Conservation (phyloP, 2,329 filamentous ascomycete species). For the Fusarium pseudoanthophilum region DNA sequence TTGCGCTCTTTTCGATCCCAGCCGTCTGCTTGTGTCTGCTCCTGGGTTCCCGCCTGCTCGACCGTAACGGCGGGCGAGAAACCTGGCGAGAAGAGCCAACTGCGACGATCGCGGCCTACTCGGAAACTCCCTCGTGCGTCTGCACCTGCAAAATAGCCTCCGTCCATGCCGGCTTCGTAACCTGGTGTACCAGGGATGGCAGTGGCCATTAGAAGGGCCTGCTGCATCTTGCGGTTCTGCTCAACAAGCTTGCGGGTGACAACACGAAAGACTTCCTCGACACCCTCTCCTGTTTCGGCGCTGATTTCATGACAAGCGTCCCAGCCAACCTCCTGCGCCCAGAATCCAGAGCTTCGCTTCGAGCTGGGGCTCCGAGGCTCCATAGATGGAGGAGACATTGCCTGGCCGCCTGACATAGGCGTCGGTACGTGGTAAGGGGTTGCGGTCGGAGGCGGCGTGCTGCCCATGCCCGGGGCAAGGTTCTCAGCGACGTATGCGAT, state of each 20-base stretch:
- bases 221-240: slow-evolving; percentile 72
- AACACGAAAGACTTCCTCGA: slow-evolving; percentile 92
- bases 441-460: slow-evolving; percentile 75
- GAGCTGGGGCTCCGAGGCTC: slow-evolving; percentile 70
- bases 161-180: slow-evolving; percentile 57
- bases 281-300: slow-evolving; percentile 92
- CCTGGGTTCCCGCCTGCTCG: slow-evolving; percentile 53
- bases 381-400: slow-evolving; percentile 44
- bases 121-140: slow-evolving; percentile 64
- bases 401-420: slow-evolving; percentile 33
- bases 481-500: slow-evolving; percentile 97
- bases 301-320: slow-evolving; percentile 98
- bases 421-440: slow-evolving; percentile 49
- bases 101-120: slow-evolving; percentile 66
- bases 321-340: slow-evolving; percentile 94
- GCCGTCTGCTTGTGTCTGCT: slow-evolving; percentile 40
- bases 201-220: slow-evolving; percentile 66
- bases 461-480: slow-evolving; percentile 75
- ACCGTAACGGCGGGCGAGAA: slow-evolving; percentile 64
- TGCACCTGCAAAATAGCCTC: slow-evolving; percentile 63
- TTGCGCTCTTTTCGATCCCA: slow-evolving; percentile 39
- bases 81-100: slow-evolving; percentile 67
- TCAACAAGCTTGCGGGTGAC: slow-evolving; percentile 71
- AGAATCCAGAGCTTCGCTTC: slow-evolving; percentile 79
- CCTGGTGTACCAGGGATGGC: slow-evolving; percentile 62